phyloP scores from a whole-genome alignment of 192 early-diverging fungal genomes.

The Obelidium mucronatum region DNA sequence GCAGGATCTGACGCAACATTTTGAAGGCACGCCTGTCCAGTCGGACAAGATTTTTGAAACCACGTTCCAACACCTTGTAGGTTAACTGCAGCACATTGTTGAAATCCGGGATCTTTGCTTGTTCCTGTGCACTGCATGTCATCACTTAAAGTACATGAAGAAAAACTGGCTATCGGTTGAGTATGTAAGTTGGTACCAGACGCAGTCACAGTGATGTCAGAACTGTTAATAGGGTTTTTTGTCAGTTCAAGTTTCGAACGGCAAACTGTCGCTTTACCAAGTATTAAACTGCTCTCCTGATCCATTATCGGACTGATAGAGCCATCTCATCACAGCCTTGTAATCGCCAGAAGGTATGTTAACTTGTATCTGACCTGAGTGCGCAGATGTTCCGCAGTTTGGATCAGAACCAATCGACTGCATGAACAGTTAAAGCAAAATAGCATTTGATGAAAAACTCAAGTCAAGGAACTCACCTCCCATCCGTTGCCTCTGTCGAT shows the following conservation, averaged over 20 bases:
- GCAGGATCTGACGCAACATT: not conserved
- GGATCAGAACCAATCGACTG: not conserved
- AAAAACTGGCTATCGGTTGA: not conserved
- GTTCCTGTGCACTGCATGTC: conserved; percentile 8
- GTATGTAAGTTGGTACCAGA: conserved; percentile 4
- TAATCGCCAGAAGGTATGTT: conserved; percentile 8
- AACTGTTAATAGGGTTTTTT: not conserved
- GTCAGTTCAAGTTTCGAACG: too few relatives aligned
- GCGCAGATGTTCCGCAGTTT: not conserved
- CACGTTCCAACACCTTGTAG: not conserved
- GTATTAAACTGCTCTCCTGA: conserved; percentile 21
- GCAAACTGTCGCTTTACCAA: conserved; percentile 19
- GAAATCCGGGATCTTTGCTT: conserved; percentile 2
- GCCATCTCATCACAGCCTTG: conserved; percentile 1
- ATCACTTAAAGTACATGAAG: not conserved
- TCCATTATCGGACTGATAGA: conserved; percentile 15
- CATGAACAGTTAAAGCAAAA: not conserved
- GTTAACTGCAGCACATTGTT: not conserved
- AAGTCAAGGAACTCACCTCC: not conserved
- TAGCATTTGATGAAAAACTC: not conserved
- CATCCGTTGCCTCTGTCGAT: not conserved
- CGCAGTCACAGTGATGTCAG: conserved; percentile 15
- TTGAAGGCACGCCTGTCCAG: not conserved
- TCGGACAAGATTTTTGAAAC: conserved; percentile 11
- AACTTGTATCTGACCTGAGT: not conserved